Evolutionary conservation across 495 filamentous ascomycete genomes (phyloP).

Genomic region (Xylaria longipes): DNA sequence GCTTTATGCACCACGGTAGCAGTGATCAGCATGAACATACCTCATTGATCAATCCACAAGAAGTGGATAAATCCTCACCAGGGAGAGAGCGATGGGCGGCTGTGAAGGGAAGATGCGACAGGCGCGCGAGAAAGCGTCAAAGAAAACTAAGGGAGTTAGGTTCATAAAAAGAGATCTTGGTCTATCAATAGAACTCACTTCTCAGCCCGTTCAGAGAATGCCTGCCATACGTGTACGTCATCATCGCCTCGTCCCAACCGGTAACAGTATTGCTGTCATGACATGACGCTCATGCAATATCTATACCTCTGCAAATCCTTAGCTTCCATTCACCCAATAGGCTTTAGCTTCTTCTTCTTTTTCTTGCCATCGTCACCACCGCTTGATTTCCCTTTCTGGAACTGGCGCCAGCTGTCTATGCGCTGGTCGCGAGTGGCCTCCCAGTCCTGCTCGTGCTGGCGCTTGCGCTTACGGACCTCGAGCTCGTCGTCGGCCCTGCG

Average conservation of each 20-base stretch:
- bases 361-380: constrained; percentile 79
- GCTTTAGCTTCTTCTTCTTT: constrained; percentile 87
- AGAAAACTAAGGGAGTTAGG: constrained; percentile 45
- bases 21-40: constrained; percentile 22
- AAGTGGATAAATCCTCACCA: constrained; percentile 9
- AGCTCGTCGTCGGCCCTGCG: constrained; percentile 85
- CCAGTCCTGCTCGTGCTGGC: constrained; percentile 92
- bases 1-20: constrained; percentile 6
- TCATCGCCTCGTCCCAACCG: not conserved
- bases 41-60: constrained; percentile 13
- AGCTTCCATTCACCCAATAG: constrained; percentile 48
- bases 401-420: constrained; percentile 94
- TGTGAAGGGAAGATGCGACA: constrained; percentile 18
- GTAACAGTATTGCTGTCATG: constrained; percentile 7
- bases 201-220: constrained; percentile 23
- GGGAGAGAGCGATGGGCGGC: constrained; percentile 1
- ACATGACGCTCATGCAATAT: not conserved
- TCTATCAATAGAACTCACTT: constrained; percentile 47
- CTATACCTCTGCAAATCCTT: constrained; percentile 18
- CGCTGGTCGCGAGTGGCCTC: constrained; percentile 88
- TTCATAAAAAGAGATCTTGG: constrained; percentile 35
- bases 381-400: constrained; percentile 71
- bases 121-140: constrained; percentile 20
- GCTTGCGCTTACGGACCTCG: constrained; percentile 86
- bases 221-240: constrained; percentile 1